phyloP scores from a whole-genome alignment of 257 asterid genomes.

The Marsdenia floribunda region DNA sequence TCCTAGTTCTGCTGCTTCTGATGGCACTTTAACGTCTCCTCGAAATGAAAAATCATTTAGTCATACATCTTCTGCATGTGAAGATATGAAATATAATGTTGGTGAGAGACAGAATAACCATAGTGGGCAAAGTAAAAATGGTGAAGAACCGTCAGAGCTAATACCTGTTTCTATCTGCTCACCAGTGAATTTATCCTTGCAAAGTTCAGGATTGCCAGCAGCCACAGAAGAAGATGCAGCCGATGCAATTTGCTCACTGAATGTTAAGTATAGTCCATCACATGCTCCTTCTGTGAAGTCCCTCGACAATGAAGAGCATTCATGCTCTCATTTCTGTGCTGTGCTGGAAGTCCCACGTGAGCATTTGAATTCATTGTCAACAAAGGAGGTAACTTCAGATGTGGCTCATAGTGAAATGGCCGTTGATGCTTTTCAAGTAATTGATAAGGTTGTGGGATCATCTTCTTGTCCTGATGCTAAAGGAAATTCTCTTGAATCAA shows the following conservation, averaged over 20 bases:
- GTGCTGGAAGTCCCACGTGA: constrained; percentile 31
- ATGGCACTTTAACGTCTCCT: constrained; percentile 6
- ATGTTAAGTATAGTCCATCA: constrained; percentile 12
- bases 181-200: constrained; percentile 21
- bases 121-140: constrained; percentile 21
- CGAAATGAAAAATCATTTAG: not conserved
- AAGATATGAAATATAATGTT: constrained; percentile 26
- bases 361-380: constrained; percentile 23
- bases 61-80: constrained; percentile 21
- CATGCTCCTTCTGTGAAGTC: constrained; percentile 12
- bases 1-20: constrained; percentile 21
- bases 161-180: constrained; percentile 19
- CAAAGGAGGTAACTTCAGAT: constrained; percentile 30
- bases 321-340: constrained; percentile 22
- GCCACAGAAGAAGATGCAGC: constrained; percentile 22
- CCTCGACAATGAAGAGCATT: constrained; percentile 24
- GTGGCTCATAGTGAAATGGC: constrained; percentile 29
- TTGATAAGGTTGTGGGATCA: constrained; percentile 38
- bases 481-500: constrained; percentile 24
- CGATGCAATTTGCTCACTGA: constrained; percentile 23
- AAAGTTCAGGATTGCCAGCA: constrained; percentile 19
- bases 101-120: constrained; percentile 29
- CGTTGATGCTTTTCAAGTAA: constrained; percentile 19
- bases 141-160: constrained; percentile 30
- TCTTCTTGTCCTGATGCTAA: constrained; percentile 13